These are phyloP conservation scores for Colletotrichum eremochloae DNA, from an alignment of 2,329 filamentous ascomycete genomes.

Conservation along the genomic window DNA sequence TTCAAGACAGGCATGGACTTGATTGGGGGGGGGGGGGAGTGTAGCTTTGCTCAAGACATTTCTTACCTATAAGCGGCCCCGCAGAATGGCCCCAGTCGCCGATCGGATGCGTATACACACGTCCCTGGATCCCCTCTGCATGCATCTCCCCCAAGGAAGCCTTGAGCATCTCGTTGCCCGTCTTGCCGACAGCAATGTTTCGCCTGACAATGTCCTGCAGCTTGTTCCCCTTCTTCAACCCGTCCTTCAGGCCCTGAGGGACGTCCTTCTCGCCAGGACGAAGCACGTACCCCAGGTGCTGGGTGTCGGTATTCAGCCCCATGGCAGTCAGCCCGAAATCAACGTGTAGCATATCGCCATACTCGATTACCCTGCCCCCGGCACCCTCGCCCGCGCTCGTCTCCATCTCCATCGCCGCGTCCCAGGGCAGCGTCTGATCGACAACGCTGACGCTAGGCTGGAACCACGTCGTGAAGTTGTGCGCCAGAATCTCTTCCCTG, in stretches of 20 bases:
- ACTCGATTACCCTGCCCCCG: slow-evolving; percentile 51
- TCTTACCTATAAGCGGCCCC: slow-evolving; percentile 60
- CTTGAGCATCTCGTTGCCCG: slow-evolving; percentile 60
- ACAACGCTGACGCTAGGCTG: slow-evolving; percentile 61
- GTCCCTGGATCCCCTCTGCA: slow-evolving; percentile 59
- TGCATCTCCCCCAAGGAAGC: slow-evolving; percentile 56
- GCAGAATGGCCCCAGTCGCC: slow-evolving; percentile 66
- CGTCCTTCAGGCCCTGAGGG: slow-evolving; percentile 56
- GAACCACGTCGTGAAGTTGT: slow-evolving; percentile 68
- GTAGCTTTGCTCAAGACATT: background rate
- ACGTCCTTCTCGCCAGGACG: slow-evolving; percentile 57
- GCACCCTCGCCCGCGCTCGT: slow-evolving; percentile 34
- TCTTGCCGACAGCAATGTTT: slow-evolving; percentile 59
- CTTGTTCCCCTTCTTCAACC: slow-evolving; percentile 60
- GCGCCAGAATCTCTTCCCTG: slow-evolving; percentile 60
- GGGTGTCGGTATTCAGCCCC: slow-evolving; percentile 63
- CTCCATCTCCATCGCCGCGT: background rate
- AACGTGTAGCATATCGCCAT: slow-evolving; percentile 63
- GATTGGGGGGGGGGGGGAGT: no score
- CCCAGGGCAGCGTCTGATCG: slow-evolving; percentile 44
- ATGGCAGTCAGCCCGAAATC: slow-evolving; percentile 64
- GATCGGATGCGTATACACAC: slow-evolving; percentile 63
- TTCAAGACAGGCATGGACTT: background rate
- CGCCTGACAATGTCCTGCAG: slow-evolving; percentile 62
- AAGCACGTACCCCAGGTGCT: slow-evolving; percentile 64